Conservation (phyloP, 2,329 filamentous ascomycete species). For the Coniella lustricola region DNA sequence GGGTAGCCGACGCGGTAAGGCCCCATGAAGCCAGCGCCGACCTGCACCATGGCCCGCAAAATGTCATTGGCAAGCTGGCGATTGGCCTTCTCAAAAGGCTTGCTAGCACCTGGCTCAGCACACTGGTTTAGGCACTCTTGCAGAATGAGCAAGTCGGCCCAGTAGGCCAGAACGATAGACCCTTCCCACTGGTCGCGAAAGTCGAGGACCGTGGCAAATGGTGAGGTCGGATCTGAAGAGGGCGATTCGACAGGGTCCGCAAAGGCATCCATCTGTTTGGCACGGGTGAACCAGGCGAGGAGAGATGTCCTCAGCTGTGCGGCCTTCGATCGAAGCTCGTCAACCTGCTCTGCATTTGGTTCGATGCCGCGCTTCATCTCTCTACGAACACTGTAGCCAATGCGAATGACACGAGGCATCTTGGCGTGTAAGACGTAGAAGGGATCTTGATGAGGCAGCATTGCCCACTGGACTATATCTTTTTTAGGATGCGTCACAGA, state of each 20-base stretch:
- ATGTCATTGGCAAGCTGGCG: conserved; percentile 26
- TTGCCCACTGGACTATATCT: background rate
- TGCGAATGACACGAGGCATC: conserved; percentile 27
- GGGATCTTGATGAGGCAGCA: conserved; percentile 21
- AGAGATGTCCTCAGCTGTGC: conserved; percentile 25
- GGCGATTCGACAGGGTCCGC: conserved; percentile 23
- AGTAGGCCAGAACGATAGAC: conserved; percentile 29
- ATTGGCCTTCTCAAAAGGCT: conserved; percentile 22
- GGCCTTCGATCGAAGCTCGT: conserved; percentile 24
- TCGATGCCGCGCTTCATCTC: conserved; percentile 23
- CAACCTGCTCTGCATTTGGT: conserved; percentile 23
- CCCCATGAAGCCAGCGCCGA: conserved; percentile 31
- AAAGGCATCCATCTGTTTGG: conserved; percentile 17
- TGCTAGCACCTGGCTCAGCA: conserved; percentile 17
- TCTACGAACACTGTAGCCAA: conserved; percentile 27
- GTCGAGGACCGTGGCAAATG: conserved; percentile 27
- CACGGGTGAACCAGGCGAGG: conserved; percentile 26
- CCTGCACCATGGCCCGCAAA: conserved; percentile 30
- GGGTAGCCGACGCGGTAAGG: conserved; percentile 32
- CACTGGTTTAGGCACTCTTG: conserved; percentile 31
- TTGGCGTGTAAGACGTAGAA: conserved; percentile 29
- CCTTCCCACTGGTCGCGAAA: conserved; percentile 28
- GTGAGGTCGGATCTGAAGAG: conserved; percentile 24
- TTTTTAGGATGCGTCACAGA: conserved; percentile 1
- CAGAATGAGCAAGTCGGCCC: conserved; percentile 33